Evolutionary conservation across 192 early-diverging fungal species (phyloP), one percentile per base, ranked within the genome.

Genomic region (Chytriomyces confervae): DNA sequence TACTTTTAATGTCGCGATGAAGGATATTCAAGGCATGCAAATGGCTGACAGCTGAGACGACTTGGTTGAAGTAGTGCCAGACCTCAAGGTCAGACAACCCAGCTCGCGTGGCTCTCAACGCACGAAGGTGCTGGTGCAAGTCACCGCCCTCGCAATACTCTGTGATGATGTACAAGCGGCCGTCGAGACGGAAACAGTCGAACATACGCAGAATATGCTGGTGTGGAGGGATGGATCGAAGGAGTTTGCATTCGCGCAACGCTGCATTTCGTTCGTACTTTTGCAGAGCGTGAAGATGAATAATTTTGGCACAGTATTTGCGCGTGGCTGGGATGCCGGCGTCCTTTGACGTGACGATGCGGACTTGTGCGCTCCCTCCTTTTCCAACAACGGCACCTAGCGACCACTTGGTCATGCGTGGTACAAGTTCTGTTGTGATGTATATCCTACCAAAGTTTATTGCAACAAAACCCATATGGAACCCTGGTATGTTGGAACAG

Each of bases 161-260:
- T 11, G 77, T 78, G 43, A 78, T 48, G 36, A 78, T n/a, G 67
- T 46, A 61, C 13, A 78, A 57, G n/a, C 23, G 9, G 18, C 24
- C 49, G 18, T 44, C 61, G 23, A 84, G 51, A 11, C 62, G 43
- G 66, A 84, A 47, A 71, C 81, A 69, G 62, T 78, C 47, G 62
- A 76, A 18, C 53, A 80, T 11, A 50, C 27, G 36, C 47, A 84
- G 43, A 67, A 72, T n/a, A 67, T 81, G 9, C 51, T 71, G 43
- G 79, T 82, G 77, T 16, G 67, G 36, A 8, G 69, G 60, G 36
- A 64, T 53, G 7, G 48, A 7, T 68, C 62, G 50, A 27, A 78
- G 65, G 18, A 77, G 72, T n/a, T 36, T 44, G 61, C 7, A 8
- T 50, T 75, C 65, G 16, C 48, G n/a, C 16, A 77, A 20, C 48